Evolutionary conservation across 345 rosid species (phyloP).

Genomic region (Nasturtium officinale): DNA sequence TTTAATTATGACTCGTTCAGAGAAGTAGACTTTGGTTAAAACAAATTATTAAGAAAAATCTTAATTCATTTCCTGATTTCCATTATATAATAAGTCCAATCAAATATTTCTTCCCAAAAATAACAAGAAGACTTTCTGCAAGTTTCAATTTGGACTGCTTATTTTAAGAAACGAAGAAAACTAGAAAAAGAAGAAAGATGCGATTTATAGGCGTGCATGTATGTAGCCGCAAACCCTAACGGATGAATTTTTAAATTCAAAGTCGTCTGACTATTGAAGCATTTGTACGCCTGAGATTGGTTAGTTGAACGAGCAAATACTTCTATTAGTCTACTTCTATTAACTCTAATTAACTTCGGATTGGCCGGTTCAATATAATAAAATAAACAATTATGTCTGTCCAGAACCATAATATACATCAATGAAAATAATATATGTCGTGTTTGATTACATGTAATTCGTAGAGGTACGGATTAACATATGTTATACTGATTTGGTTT

Average conservation of each 20-base stretch:
- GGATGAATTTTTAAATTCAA: slow-evolving; percentile 11
- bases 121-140: slow-evolving; percentile 1
- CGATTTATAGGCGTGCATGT: slow-evolving; percentile 44
- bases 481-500: slow-evolving; percentile 10
- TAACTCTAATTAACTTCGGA: slow-evolving; percentile 17
- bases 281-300: slow-evolving; percentile 14
- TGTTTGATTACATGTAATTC: background rate
- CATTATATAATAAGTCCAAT: slow-evolving; percentile 20
- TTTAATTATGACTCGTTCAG: slow-evolving; percentile 17
- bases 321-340: slow-evolving; percentile 33
- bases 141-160: slow-evolving; percentile 16
- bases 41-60: background rate
- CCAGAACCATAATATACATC: background rate
- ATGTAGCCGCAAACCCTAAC: slow-evolving; percentile 46
- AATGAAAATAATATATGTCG: background rate
- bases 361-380: slow-evolving; percentile 35
- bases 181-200: slow-evolving; percentile 18
- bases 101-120: slow-evolving; percentile 21
- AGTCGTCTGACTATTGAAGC: slow-evolving; percentile 31
- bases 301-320: slow-evolving; percentile 38
- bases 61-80: background rate
- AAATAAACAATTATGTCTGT: background rate
- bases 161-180: slow-evolving; percentile 7
- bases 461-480: background rate
- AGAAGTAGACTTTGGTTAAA: slow-evolving; percentile 26